Base-by-base conservation (phyloP, 2,329 filamentous ascomycete genomes). In the Monilinia fructicola region DNA sequence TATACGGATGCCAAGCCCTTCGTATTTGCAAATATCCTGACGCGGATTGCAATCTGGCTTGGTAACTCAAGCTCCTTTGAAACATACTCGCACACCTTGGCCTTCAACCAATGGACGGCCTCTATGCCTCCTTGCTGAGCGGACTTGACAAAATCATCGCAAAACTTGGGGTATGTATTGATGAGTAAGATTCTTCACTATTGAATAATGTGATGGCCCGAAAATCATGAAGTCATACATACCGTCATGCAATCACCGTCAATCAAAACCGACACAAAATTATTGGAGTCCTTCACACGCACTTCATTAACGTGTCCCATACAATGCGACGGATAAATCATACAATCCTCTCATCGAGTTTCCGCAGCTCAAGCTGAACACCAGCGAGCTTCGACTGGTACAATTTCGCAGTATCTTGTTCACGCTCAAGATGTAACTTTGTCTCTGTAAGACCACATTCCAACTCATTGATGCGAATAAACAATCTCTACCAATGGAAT, bases 171-270 rank as follows among this genome's bases (percentile, higher is more conserved):
- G 35, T 2, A 35, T n/a, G 46, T 23, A 48, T 18, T 21, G 12
- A 16, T 23, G 21, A 16, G 21, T 10, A 35, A 11, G 10, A n/a
- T 35, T 11, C 4, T 12, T 21, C 9, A 35, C 6, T 3, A 21
- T 28, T 18, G 26, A 16, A 58, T 11, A 14, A 31, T 16, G 31
- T 46, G 38, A n/a, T n/a, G 18, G 4, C 1, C n/a, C 2, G 1
- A 21, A 46, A 4, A 48, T 26, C 35, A 65, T 31, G 14, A 21
- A 66, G 31, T 3, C 18, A 1, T n/a, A 67, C 73, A 66, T 72
- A 79, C 78, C 65, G 73, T 74, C 77, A 79, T 78, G 64, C 74
- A 75, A 65, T 79, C 78, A 4, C 78, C 78, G 68, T 79, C 78
- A 65, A 79, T 74, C 21, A 80, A 65, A 53, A 79, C 77, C 12